A percentile compares a stretch with the other conserved stretches of the same genome.
Evolutionary conservation across 345 rosid genomes (phyloP).

Genomic region (Raphanus sativus): DNA sequence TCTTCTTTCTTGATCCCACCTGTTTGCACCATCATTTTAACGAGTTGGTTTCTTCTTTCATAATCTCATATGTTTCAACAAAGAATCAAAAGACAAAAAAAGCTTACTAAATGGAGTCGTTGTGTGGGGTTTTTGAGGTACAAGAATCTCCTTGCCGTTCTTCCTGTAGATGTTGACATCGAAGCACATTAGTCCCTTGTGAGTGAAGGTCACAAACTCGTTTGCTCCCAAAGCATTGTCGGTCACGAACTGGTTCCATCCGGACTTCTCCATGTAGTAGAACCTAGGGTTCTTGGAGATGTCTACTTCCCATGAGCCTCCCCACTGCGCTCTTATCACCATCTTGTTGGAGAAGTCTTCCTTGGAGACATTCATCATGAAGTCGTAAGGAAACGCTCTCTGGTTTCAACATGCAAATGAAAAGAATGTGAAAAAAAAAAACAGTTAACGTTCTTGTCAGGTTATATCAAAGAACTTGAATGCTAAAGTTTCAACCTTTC

Average conservation of each 20-base stretch:
- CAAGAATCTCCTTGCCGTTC: neutral
- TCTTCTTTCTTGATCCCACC: constrained; percentile 18
- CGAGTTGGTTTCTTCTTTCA: neutral
- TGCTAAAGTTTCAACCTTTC: neutral
- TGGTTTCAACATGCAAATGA: neutral
- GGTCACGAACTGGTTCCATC: constrained; percentile 33
- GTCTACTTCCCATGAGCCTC: constrained; percentile 12
- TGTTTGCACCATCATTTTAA: constrained; percentile 18
- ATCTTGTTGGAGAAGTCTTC: constrained; percentile 25
- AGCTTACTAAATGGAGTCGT: neutral
- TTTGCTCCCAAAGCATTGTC: constrained; percentile 31
- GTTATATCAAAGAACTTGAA: neutral
- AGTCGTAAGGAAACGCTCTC: constrained; percentile 25
- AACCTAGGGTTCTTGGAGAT: constrained; percentile 9
- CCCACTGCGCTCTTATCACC: constrained; percentile 24
- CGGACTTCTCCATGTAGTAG: constrained; percentile 28
- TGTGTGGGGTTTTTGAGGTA: neutral
- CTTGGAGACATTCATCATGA: neutral
- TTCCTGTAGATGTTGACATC: constrained; percentile 20
- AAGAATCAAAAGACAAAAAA: neutral
- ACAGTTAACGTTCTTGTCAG: neutral
- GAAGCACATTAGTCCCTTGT: constrained; percentile 19
- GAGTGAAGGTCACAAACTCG: constrained; percentile 28
- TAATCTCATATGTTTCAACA: neutral
- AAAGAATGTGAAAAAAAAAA: neutral